Evolutionary conservation across 768 basidiomycete species (phyloP).

Genomic region (Boletus patriciae): DNA sequence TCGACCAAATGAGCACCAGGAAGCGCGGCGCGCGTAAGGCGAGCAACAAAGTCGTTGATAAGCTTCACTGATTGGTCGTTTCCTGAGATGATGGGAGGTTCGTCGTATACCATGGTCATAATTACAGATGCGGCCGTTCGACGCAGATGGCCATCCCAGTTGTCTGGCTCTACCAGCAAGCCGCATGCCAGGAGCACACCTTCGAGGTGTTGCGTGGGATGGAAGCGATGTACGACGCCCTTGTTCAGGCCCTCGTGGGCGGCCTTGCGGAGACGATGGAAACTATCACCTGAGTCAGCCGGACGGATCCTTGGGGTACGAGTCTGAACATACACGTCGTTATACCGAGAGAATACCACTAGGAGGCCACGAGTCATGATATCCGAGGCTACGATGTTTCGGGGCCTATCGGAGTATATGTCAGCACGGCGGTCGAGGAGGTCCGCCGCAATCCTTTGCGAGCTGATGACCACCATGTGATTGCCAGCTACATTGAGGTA

Average conservation of each 20-base stretch:
- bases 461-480: slow-evolving; percentile 33
- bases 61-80: slow-evolving; percentile 1
- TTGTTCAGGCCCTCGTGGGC: slow-evolving; percentile 7
- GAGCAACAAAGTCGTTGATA: slow-evolving; percentile 24
- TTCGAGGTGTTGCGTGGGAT: slow-evolving; percentile 8
- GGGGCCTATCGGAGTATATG: slow-evolving; percentile 36
- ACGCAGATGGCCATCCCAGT: slow-evolving; percentile 35
- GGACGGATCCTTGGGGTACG: background rate
- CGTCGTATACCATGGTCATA: slow-evolving; percentile 28
- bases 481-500: slow-evolving; percentile 17
- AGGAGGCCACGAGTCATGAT: slow-evolving; percentile 33
- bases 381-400: slow-evolving; percentile 31
- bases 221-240: background rate
- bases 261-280: slow-evolving; percentile 11
- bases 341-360: slow-evolving; percentile 23
- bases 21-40: slow-evolving; percentile 34
- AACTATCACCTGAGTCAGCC: background rate
- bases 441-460: slow-evolving; percentile 33
- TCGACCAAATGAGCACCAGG: slow-evolving; percentile 41
- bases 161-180: slow-evolving; percentile 25
- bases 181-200: slow-evolving; percentile 13
- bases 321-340: slow-evolving; percentile 1
- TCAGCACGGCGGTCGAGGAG: slow-evolving; percentile 38
- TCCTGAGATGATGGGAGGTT: slow-evolving; percentile 11
- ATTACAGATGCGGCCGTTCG: slow-evolving; percentile 32